Evolutionary conservation across 1,284 basidiomycete genomes (phyloP), one percentile per base, ranked within the genome.

Genomic region (Ustilago nuda): DNA sequence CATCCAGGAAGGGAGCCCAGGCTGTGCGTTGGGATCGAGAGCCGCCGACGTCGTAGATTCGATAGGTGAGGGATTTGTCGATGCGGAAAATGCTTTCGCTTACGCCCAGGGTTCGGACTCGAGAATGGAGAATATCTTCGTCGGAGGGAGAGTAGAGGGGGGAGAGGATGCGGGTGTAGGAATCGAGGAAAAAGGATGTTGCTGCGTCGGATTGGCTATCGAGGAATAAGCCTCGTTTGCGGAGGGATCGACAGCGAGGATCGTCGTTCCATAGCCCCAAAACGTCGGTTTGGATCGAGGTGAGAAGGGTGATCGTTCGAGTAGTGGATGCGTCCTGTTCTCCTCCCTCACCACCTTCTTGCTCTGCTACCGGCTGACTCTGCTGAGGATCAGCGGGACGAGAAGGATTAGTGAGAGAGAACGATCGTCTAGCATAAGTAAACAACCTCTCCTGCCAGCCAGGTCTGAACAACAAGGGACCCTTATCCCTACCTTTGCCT

Each of bases 1-100:
- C 72, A 46, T 81, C 78, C 12, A 81, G 54, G 53, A 70, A 82
- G 8, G 65, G 59, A 0, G 63, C 65, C 80, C 80, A 82, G 8
- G 70, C 68, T 8, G 65, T 45, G 17, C 80, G 72, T 45, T 82
- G 79, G 3, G 45, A 46, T 0, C 71, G 68, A 15, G 46, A 55
- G 3, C 80, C 80, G 9, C 80, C 80, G 8, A 82, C 79, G 58
- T 82, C 80, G 56, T 61, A 75, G 56, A 82, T 75, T 36, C 68
- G 68, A 35, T 79, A 81, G 19, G 64, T 36, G 51, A 70, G 63
- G 5, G 48, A 30, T 3, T 63, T 62, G 36, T 76, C 71, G 3
- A 81, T 54, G 12, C 58, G 54, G 52, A 82, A 79, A 11, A 55
- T n/a, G 45, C 66, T 59, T 55, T 81, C 77, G 19, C 72, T 77